Evolutionary conservation across 495 filamentous ascomycete genomes (phyloP).

Genomic region (Penicillium pulvis): DNA sequence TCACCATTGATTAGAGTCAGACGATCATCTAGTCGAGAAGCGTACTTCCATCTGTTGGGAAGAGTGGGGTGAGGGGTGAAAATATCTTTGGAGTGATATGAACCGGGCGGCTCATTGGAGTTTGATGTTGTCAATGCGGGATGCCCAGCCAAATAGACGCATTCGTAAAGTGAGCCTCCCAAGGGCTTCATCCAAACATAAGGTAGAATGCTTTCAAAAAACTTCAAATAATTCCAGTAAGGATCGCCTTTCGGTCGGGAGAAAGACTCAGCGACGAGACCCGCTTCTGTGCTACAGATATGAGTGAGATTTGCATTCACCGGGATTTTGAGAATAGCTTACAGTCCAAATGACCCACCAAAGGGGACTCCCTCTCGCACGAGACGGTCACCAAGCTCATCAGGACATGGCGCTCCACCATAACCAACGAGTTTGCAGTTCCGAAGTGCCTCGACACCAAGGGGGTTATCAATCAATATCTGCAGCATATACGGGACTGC

Average conservation of each 20-base stretch:
- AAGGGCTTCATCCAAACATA: conserved; percentile 55
- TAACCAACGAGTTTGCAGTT: conserved; percentile 50
- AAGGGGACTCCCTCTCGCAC: conserved; percentile 51
- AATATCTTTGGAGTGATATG: conserved; percentile 61
- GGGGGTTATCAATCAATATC: conserved; percentile 49
- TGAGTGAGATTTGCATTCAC: background rate
- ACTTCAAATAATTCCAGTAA: conserved; percentile 56
- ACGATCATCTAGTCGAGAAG: conserved; percentile 61
- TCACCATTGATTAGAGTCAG: conserved; percentile 68
- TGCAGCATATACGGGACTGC: conserved; percentile 61
- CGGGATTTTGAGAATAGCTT: conserved; percentile 19
- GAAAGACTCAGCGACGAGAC: conserved; percentile 51
- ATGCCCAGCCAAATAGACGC: conserved; percentile 53
- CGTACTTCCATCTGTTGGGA: conserved; percentile 63
- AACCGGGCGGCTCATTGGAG: conserved; percentile 50
- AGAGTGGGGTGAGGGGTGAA: conserved; percentile 63
- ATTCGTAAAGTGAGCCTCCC: conserved; percentile 49
- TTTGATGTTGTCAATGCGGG: conserved; percentile 56
- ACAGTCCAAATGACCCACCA: conserved; percentile 55
- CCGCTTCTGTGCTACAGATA: conserved; percentile 53
- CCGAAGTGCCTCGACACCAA: conserved; percentile 48
- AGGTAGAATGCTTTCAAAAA: conserved; percentile 45
- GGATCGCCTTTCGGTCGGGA: conserved; percentile 48
- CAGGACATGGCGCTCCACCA: conserved; percentile 56
- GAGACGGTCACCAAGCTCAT: conserved; percentile 58